These are phyloP conservation scores for Kodamaea fukazawae DNA, from an alignment of 805 yeast genomes.

Conservation along the genomic window DNA sequence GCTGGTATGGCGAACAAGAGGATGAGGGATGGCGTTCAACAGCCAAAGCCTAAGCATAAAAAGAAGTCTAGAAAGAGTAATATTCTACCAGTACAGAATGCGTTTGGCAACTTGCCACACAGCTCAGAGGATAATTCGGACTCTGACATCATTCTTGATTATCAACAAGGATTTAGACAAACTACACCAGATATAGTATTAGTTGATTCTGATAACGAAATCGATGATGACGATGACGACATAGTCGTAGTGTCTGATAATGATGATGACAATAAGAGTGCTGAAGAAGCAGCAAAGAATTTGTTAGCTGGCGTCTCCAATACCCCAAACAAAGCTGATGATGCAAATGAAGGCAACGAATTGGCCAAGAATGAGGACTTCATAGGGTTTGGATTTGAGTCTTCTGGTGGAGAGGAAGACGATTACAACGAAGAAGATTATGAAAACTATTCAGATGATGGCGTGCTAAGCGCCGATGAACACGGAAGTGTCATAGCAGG, in stretches of 20 bases:
- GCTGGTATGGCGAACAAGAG: constrained; percentile 21
- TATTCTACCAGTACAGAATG: constrained; percentile 17
- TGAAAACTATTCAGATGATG: constrained; percentile 21
- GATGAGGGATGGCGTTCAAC: constrained; percentile 18
- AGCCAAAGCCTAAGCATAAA: constrained; percentile 18
- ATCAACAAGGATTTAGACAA: constrained; percentile 13
- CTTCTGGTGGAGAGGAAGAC: constrained; percentile 37
- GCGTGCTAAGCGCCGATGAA: constrained; percentile 18
- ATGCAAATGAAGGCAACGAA: constrained; percentile 25
- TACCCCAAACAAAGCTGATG: constrained; percentile 10
- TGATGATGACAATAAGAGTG: constrained; percentile 12
- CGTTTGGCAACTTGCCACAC: constrained; percentile 21
- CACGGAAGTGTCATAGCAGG: constrained; percentile 7
- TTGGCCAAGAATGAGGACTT: constrained; percentile 49
- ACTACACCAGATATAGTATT: constrained; percentile 25
- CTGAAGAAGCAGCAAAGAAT: constrained; percentile 1
- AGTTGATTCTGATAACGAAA: constrained; percentile 26
- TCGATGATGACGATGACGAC: constrained; percentile 17
- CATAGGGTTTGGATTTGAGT: constrained; percentile 53
- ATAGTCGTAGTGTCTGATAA: constrained; percentile 24
- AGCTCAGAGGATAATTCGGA: constrained; percentile 21
- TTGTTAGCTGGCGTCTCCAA: no score
- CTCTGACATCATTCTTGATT: constrained; percentile 22
- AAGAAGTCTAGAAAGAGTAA: constrained; percentile 17
- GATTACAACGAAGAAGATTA: constrained; percentile 33